Evolutionary conservation across 345 rosid genomes (phyloP).

Genomic region (Corchorus olitorius): DNA sequence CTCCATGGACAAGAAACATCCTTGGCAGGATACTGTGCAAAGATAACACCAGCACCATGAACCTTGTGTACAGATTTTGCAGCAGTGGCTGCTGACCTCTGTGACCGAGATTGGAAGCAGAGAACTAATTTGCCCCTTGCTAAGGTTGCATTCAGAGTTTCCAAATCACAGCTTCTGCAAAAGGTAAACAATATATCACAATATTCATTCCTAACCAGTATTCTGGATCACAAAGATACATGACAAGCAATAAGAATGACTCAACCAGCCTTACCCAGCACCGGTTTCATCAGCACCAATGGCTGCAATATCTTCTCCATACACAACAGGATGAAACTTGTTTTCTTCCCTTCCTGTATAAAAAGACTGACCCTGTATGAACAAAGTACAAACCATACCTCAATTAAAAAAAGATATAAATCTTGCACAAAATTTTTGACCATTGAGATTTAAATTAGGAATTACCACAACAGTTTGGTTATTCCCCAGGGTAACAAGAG

Average conservation of each 20-base stretch:
- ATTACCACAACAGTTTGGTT: conserved; percentile 37
- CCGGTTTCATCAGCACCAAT: conserved; percentile 33
- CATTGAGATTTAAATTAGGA: neutral
- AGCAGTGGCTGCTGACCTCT: conserved; percentile 42
- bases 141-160: conserved; percentile 42
- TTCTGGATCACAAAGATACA: neutral
- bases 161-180: conserved; percentile 45
- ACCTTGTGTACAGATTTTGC: conserved; percentile 36
- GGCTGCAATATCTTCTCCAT: conserved; percentile 48
- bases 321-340: conserved; percentile 47
- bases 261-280: conserved; percentile 37
- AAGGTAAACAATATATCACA: neutral
- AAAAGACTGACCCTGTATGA: conserved; percentile 53
- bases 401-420: neutral
- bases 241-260: neutral
- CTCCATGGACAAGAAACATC: conserved; percentile 35
- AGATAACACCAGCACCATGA: conserved; percentile 46
- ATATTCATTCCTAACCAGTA: neutral
- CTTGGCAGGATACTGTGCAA: conserved; percentile 48
- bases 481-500: conserved; percentile 53
- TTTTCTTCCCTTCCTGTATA: conserved; percentile 35
- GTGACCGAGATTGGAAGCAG: conserved; percentile 52
- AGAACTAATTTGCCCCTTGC: conserved; percentile 54
- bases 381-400: conserved; percentile 11
- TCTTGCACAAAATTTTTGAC: neutral